phyloP scores from a whole-genome alignment of 2,329 filamentous ascomycete genomes.

The Aspergillus uvarum region DNA sequence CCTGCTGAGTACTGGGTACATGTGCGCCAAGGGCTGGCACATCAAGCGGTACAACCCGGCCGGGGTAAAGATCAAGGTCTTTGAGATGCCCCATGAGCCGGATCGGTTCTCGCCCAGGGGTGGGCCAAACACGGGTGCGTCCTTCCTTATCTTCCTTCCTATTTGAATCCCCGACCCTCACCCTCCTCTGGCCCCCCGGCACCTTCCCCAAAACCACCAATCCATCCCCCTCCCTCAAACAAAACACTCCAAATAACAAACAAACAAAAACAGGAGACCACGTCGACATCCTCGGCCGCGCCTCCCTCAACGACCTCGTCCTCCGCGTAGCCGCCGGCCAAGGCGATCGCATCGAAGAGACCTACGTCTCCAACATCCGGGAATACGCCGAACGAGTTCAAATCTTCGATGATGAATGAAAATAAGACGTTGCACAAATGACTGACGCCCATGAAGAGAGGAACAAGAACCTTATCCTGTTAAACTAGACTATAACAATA shows the following conservation, averaged over 20 bases:
- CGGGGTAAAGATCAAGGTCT: conserved; percentile 74
- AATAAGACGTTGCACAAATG: neutral
- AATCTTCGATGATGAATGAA: conserved; percentile 66
- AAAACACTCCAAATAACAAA: neutral
- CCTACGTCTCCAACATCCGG: conserved; percentile 75
- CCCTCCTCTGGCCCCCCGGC: neutral
- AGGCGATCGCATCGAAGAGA: conserved; percentile 75
- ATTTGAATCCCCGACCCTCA: no score
- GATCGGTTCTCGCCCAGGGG: conserved; percentile 83
- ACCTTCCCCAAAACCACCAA: neutral
- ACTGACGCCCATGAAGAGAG: no score
- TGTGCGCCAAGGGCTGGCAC: conserved; percentile 94
- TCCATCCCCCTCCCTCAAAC: neutral
- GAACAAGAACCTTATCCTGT: neutral
- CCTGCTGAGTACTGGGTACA: conserved; percentile 87
- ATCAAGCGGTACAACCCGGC: conserved; percentile 93
- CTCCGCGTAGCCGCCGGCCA: conserved; percentile 81
- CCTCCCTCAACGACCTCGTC: conserved; percentile 87
- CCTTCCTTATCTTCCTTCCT: neutral
- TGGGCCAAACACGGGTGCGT: conserved; percentile 61
- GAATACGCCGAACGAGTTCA: conserved; percentile 82
- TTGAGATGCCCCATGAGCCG: conserved; percentile 96
- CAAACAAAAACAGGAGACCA: conserved; percentile 68
- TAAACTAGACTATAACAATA: no score
- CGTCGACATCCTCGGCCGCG: conserved; percentile 89